These are phyloP conservation scores for Plasmodium sp. DNA, from an alignment of 169 alveolate genomes.

Conservation along the genomic window DNA sequence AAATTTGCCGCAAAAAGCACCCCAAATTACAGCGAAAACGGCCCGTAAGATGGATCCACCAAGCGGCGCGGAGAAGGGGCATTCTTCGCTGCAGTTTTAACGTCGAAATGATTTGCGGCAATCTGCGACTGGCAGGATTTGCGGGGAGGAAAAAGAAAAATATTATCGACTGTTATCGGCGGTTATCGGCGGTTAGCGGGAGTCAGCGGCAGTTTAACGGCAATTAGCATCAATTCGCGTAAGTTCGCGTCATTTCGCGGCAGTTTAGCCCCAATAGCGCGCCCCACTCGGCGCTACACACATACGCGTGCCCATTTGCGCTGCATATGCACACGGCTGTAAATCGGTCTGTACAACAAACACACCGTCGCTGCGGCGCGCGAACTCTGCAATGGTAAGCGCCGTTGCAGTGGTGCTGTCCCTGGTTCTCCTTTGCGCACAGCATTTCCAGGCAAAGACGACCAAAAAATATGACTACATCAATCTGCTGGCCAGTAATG, in stretches of 20 bases:
- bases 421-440: slow-evolving; percentile 26
- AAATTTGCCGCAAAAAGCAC: not conserved
- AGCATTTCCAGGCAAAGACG: slow-evolving; percentile 12
- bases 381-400: slow-evolving; percentile 32
- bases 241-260: too few relatives aligned
- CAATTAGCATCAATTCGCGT: not conserved
- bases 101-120: not conserved
- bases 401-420: not conserved
- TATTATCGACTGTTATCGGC: not conserved
- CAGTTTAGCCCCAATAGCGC: not conserved
- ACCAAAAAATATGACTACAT: slow-evolving; percentile 57
- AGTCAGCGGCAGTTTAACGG: not conserved
- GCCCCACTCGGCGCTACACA: not conserved
- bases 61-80: not conserved
- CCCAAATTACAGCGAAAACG: not conserved
- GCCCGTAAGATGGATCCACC: not conserved
- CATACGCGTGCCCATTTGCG: not conserved
- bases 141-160: not conserved
- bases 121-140: not conserved
- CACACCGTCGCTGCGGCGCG: not conserved
- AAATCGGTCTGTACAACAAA: not conserved
- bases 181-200: too few relatives aligned
- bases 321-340: not conserved
- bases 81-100: not conserved
- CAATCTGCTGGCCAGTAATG: slow-evolving; percentile 26